These are phyloP conservation scores for Lachancea mirantina DNA, from an alignment of 805 yeast genomes.

Conservation along the genomic window DNA sequence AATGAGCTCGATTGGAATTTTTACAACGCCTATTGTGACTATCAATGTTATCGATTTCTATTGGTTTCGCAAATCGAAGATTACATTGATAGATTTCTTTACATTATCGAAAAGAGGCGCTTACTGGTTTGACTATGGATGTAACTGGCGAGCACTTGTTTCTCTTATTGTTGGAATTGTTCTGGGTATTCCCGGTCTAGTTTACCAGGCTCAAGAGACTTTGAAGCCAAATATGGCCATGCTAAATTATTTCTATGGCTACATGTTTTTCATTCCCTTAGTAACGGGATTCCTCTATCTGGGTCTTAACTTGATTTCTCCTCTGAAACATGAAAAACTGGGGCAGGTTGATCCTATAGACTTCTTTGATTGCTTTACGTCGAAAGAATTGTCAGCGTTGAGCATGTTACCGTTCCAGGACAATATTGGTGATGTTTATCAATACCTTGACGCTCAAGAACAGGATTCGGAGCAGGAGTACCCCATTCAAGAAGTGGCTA, in stretches of 20 bases:
- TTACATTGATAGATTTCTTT: conserved; percentile 33
- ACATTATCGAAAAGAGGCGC: conserved; percentile 19
- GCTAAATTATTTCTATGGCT: conserved; percentile 19
- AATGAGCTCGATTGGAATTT: conserved; percentile 35
- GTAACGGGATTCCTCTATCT: conserved; percentile 13
- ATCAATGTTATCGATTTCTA: conserved; percentile 33
- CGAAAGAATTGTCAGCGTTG: conserved; percentile 12
- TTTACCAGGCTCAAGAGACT: conserved; percentile 13
- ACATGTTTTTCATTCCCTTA: conserved; percentile 18
- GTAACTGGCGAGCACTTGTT: conserved; percentile 14
- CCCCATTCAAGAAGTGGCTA: background rate
- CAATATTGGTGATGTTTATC: conserved; percentile 7
- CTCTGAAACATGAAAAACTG: conserved; percentile 13
- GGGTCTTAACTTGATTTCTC: conserved; percentile 11
- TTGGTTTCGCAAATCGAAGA: conserved; percentile 26
- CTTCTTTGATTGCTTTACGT: conserved; percentile 20
- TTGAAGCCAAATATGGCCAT: conserved; percentile 12
- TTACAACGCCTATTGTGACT: conserved; percentile 34
- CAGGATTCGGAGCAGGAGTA: background rate
- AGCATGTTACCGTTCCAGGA: conserved; percentile 15
- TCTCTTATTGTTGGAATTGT: conserved; percentile 13
- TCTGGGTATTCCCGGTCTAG: conserved; percentile 19
- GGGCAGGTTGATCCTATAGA: conserved; percentile 16
- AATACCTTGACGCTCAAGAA: conserved; percentile 9
- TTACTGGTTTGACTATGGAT: conserved; percentile 18